These are phyloP conservation scores for Tanacetum coccineum DNA, from an alignment of 129 eudicot genomes.

Conservation along the genomic window DNA sequence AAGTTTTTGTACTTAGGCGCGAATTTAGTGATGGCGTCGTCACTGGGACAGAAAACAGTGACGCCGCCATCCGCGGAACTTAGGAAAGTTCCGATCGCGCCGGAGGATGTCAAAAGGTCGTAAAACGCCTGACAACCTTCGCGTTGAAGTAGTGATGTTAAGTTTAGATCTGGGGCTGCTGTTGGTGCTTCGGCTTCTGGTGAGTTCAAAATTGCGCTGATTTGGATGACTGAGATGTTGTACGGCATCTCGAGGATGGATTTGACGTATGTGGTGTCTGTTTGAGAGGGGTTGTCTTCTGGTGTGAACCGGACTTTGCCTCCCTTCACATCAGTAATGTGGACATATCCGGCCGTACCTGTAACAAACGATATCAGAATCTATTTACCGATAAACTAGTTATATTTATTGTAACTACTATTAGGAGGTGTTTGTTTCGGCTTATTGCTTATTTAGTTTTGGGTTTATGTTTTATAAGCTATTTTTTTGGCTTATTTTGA, in stretches of 20 bases:
- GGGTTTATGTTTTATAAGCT: too few species aligned
- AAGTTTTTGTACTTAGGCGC: conserved; percentile 75
- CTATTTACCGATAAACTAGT: too few species aligned
- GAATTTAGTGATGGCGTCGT: conserved; percentile 45
- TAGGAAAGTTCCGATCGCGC: conserved; percentile 57
- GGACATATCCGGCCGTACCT: conserved; percentile 58
- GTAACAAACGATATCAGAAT: neutral
- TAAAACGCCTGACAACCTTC: conserved; percentile 73
- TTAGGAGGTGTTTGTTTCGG: too few species aligned
- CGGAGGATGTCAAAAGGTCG: conserved; percentile 33
- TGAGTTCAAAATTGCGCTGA: conserved; percentile 49
- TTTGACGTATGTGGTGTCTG: conserved; percentile 56
- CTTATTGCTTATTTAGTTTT: too few species aligned
- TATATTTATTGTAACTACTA: too few species aligned
- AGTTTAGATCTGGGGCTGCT: conserved; percentile 50
- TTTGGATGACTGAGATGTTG: conserved; percentile 73
- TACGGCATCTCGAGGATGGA: conserved; percentile 64
- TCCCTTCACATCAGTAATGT: conserved; percentile 70
- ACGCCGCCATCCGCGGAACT: conserved; percentile 50
- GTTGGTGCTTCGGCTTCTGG: conserved; percentile 85
- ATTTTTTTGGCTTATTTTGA: too few species aligned
- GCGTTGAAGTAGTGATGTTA: conserved; percentile 44
- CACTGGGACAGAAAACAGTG: conserved; percentile 74
- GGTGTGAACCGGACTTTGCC: conserved; percentile 71
- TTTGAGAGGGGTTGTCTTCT: conserved; percentile 42